Evolutionary conservation across 2,329 filamentous ascomycete genomes (phyloP).

Genomic region (Colletotrichum gloeosporioides): DNA sequence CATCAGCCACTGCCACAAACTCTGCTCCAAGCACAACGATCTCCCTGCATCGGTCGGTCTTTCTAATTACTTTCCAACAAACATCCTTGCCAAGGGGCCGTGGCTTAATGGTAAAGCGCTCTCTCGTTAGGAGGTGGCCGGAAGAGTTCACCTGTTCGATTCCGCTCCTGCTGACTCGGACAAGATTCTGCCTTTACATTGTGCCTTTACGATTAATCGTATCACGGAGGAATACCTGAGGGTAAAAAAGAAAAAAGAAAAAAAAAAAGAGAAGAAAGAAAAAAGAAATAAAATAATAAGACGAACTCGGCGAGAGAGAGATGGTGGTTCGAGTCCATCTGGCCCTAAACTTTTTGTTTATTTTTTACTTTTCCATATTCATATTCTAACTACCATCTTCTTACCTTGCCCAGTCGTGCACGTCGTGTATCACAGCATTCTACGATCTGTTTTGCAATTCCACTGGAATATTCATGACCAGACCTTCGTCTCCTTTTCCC

Average conservation of each 20-base stretch:
- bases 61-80: background rate
- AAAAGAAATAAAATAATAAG: background rate
- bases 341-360: background rate
- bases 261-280: background rate
- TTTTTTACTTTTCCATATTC: background rate
- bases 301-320: background rate
- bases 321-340: background rate
- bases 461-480: conserved; percentile 20
- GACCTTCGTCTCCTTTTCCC: background rate
- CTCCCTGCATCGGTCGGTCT: background rate
- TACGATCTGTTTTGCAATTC: background rate
- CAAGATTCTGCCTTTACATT: background rate
- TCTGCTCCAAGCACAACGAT: background rate
- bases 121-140: background rate
- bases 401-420: background rate
- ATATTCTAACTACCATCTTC: background rate
- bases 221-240: background rate
- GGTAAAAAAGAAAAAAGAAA: too few species aligned
- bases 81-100: background rate
- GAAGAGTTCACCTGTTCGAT: background rate
- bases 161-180: background rate
- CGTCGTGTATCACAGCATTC: background rate
- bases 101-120: background rate
- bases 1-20: background rate
- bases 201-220: background rate